phyloP scores from a whole-genome alignment of 2,329 filamentous ascomycete species.

The Neofusicoccum kwambonambiense region DNA sequence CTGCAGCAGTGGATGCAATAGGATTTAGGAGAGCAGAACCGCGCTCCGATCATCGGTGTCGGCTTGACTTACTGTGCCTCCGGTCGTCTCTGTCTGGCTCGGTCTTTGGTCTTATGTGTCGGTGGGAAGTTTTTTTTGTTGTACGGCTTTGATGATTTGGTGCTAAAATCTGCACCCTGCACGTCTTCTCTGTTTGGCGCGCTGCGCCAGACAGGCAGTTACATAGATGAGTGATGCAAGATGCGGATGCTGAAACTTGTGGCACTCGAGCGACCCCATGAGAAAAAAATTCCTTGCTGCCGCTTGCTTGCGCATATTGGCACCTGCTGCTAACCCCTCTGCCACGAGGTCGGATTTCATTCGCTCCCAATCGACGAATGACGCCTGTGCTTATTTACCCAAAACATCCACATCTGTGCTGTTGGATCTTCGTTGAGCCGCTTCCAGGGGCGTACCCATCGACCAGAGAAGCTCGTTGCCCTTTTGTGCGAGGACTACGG shows the following conservation, averaged over 20 bases:
- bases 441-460: not conserved
- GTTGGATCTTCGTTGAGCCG: not conserved
- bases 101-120: no score
- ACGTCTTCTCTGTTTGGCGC: not conserved
- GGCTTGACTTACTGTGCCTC: no score
- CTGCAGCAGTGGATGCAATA: no score
- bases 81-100: no score
- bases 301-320: not conserved
- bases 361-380: not conserved
- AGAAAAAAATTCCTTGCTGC: not conserved
- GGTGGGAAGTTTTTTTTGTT: no score
- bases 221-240: not conserved
- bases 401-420: not conserved
- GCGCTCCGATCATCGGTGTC: no score
- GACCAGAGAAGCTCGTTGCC: not conserved
- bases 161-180: not conserved
- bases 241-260: slow-evolving; percentile 14
- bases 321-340: not conserved
- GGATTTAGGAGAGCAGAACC: no score
- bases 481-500: not conserved
- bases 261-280: not conserved
- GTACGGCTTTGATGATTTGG: no score
- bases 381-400: not conserved
- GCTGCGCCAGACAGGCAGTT: not conserved
- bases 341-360: not conserved